These are phyloP conservation scores for Karstenula rhodostoma DNA, from an alignment of 2,329 filamentous ascomycete species.

Conservation along the genomic window DNA sequence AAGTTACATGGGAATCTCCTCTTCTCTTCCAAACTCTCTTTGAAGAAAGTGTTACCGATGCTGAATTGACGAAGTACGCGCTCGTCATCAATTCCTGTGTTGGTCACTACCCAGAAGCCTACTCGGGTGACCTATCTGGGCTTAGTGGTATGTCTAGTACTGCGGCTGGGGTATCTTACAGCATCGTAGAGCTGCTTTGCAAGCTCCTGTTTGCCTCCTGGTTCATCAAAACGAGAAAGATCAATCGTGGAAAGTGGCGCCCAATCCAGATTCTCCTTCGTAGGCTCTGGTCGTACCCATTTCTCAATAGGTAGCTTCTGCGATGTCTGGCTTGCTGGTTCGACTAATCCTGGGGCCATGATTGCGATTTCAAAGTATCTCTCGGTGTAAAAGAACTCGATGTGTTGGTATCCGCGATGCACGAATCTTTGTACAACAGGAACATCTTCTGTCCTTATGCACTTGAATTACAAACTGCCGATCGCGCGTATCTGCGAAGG, in stretches of 20 bases:
- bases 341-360: constrained; percentile 29
- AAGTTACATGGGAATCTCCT: constrained; percentile 16
- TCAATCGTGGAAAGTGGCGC: constrained; percentile 29
- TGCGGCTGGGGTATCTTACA: neutral
- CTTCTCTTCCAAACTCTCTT: constrained; percentile 14
- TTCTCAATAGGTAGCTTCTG: constrained; percentile 24
- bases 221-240: constrained; percentile 23
- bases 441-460: neutral
- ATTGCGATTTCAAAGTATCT: neutral
- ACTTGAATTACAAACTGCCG: neutral
- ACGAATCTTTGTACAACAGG: neutral
- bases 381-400: neutral
- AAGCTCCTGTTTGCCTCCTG: constrained; percentile 26
- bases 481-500: constrained; percentile 8
- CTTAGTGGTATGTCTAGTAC: neutral
- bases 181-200: constrained; percentile 27
- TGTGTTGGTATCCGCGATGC: neutral
- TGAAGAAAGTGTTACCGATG: constrained; percentile 16
- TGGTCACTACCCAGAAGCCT: constrained; percentile 21
- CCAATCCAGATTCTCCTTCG: constrained; percentile 32
- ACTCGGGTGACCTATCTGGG: constrained; percentile 14
- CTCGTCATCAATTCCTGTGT: constrained; percentile 24
- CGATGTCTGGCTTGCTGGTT: constrained; percentile 13
- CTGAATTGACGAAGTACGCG: constrained; percentile 15
- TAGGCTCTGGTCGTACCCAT: constrained; percentile 30